These are phyloP conservation scores for Quercus tomentella DNA, from an alignment of 331 rosid species.

Conservation along the genomic window DNA sequence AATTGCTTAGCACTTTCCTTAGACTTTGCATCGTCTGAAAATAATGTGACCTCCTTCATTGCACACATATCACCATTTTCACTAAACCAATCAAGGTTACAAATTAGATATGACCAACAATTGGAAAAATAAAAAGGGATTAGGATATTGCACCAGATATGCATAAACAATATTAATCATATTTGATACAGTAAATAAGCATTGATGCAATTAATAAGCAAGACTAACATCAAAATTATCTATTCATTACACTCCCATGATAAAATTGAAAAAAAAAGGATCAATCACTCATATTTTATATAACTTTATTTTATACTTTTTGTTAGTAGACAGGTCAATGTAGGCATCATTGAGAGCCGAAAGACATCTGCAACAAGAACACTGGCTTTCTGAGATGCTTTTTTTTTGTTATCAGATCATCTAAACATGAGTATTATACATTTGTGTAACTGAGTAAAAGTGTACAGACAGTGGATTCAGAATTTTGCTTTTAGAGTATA, in stretches of 20 bases:
- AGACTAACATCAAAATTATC: not conserved
- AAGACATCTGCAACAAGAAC: not conserved
- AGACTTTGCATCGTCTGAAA: conserved; percentile 96
- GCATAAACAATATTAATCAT: not conserved
- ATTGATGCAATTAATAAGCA: not conserved
- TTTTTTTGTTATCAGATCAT: not conserved
- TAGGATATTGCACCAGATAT: not conserved
- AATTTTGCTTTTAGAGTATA: conserved; percentile 9
- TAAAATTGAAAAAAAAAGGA: not conserved
- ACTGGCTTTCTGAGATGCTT: not conserved
- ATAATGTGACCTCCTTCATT: conserved; percentile 95
- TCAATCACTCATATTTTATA: not conserved
- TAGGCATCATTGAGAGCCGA: not conserved
- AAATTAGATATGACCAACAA: conserved; percentile 15
- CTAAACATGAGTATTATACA: not conserved
- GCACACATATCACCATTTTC: conserved; percentile 99
- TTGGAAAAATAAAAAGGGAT: not conserved
- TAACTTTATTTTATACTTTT: not conserved
- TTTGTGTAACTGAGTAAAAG: not conserved
- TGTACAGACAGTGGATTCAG: not conserved
- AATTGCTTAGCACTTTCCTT: conserved; percentile 93
- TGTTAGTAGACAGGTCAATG: not conserved
- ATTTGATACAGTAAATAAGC: not conserved
- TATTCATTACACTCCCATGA: not conserved
- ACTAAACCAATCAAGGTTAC: conserved; percentile 38